Base-by-base conservation (phyloP, 106 monocot species). In the Acorus calamus region DNA sequence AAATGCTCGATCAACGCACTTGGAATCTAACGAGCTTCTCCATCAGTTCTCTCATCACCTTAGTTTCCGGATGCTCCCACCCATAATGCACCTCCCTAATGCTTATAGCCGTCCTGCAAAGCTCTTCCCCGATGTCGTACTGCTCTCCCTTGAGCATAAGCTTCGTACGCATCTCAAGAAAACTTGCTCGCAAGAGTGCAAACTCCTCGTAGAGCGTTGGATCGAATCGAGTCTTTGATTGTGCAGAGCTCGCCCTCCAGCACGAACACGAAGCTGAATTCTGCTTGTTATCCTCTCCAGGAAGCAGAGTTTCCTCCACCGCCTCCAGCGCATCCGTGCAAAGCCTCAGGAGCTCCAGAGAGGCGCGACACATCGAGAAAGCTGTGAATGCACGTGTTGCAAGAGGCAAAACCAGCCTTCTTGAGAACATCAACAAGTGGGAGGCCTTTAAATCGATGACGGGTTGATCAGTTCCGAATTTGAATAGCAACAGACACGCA, bases 401-500 rank as follows among this genome's bases (percentile, higher is more conserved):
- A 2, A 89, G 74, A 49, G 88, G 88, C 6, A 81, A 46, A 41
- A 77, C 78, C 56, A 59, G 50, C 3, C 68, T 8, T 53, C 50
- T 75, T 3, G 82, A 69, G 56, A 89, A 89, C 3, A 42, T 57
- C 51, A 89, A 42, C 48, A 89, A 64, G 12, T 81, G 79, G 9
- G 3, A 14, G 2, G 64, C 5, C 2, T 75, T 46, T 42, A 86
- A 66, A 47, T 72, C 10, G 4, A 79, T 65, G 7, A 56, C 11
- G 3, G 47, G 46, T 3, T 69, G 71, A 47, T 75, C 70, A 4
- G 44, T 14, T n/a, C 76, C 83, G 49, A 89, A 86, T 62, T 81
- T 81, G 42, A 93, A 84, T 1, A 89, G 44, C 45, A 84, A 70
- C 47, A 89, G 84, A 59, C 86, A 81, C 7, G 83, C 86, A 46